Base-by-base conservation (phyloP, 2,329 filamentous ascomycete genomes). In the Aspergillus bombycis region DNA sequence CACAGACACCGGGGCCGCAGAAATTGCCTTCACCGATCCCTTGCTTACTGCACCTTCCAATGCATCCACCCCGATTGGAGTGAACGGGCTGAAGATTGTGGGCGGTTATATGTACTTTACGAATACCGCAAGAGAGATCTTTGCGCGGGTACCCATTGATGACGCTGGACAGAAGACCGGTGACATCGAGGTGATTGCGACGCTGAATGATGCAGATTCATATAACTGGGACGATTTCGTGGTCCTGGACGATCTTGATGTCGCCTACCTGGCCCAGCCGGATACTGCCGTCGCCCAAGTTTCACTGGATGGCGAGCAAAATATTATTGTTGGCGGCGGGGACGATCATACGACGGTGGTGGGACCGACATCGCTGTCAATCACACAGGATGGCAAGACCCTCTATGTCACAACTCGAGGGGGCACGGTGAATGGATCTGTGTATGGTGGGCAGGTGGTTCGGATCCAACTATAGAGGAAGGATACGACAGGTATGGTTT, bases 171-270 rank as follows among this genome's bases (percentile, higher is more conserved):
- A 16, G 11, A 50, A 34, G 2, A 61, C 62, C 2, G 58, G 60
- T 2, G 28, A 34, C 2, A 53, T 67, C 14, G 16, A 68, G 34
- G 36, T 64, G 4, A 61, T 69, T 48, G 61, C 65, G 8, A n/a
- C 10, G 11, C 43, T 46, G 10, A 8, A 8, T 14, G 28, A 62
- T 34, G 32, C 43, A 12, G 57, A 54, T 1, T 45, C 8, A 11
- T 55, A 56, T 14, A 56, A 62, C 10, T 65, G 61, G 63, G 68
- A 70, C 53, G 68, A 70, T 52, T 68, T 70, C 30, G n/a, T 46
- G 21, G 52, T 57, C 23, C 23, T 68, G 11, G 68, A 63, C 54
- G 28, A n/a, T 12, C 36, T 46, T 36, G 62, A 65, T 2, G 41
- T 58, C 14, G 65, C 60, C 32, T 70, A 68, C 34, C 55, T 68